These are phyloP conservation scores for Alternaria novae-zelandiae DNA, from an alignment of 2,329 filamentous ascomycete genomes.

Conservation along the genomic window DNA sequence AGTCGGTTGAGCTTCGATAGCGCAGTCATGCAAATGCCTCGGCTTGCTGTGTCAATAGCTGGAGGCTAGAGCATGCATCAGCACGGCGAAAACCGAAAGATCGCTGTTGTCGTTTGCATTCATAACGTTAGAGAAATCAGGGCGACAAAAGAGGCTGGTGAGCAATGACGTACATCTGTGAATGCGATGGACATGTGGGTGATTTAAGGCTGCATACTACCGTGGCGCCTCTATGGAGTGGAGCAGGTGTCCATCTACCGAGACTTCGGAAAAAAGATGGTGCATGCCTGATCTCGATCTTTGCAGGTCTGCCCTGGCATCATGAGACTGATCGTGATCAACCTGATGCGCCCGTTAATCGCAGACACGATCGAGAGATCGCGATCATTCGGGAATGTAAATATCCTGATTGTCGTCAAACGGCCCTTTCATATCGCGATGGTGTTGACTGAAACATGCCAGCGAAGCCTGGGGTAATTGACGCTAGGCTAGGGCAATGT, in stretches of 20 bases:
- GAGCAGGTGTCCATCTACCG: slow-evolving; percentile 4
- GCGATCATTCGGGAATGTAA: neutral
- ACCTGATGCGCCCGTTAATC: neutral
- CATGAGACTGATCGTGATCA: slow-evolving; percentile 3
- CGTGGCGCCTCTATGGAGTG: slow-evolving; percentile 5
- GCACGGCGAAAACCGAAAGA: neutral
- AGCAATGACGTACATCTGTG: slow-evolving; percentile 2
- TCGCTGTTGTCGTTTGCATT: neutral
- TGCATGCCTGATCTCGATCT: neutral
- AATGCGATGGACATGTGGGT: neutral
- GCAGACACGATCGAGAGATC: neutral
- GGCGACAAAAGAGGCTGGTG: neutral
- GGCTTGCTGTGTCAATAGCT: neutral
- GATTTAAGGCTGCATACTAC: neutral
- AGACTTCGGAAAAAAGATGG: neutral
- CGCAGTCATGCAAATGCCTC: neutral
- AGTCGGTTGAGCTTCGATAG: slow-evolving; percentile 1
- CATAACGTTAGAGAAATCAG: neutral
- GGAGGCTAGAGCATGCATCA: neutral
- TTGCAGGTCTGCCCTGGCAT: neutral
- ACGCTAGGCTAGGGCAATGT: neutral
- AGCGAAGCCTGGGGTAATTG: slow-evolving; percentile 11
- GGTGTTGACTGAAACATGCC: slow-evolving; percentile 23
- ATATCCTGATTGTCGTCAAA: neutral
- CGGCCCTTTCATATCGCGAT: neutral